Conservation (phyloP, 2,329 filamentous ascomycete genomes). For the Sordariomycetes sp. region DNA sequence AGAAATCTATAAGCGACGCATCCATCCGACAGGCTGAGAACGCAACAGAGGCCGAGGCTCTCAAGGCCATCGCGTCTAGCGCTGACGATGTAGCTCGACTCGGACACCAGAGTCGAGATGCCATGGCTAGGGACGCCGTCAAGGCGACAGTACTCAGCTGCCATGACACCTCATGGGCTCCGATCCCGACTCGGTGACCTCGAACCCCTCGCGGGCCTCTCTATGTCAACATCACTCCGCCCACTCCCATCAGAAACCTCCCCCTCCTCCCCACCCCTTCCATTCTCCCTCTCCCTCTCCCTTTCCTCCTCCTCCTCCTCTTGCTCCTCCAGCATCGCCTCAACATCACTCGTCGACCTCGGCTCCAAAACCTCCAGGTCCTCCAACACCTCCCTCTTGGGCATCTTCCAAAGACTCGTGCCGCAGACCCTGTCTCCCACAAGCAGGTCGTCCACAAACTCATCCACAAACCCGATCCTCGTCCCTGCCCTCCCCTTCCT, state of each 20-base stretch:
- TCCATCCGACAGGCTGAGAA: neutral
- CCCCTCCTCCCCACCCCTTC: conserved; percentile 12
- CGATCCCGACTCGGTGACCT: conserved; percentile 7
- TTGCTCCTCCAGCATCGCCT: conserved; percentile 56
- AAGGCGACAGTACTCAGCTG: too few species aligned
- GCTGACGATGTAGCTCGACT: too few species aligned
- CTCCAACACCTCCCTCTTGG: conserved; percentile 70
- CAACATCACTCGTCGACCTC: conserved; percentile 68
- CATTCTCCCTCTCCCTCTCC: conserved; percentile 12
- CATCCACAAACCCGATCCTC: conserved; percentile 70
- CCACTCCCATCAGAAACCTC: conserved; percentile 18
- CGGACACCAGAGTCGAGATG: neutral
- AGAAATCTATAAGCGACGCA: neutral
- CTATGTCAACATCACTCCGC: conserved; percentile 26
- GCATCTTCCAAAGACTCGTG: conserved; percentile 87
- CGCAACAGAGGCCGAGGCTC: neutral
- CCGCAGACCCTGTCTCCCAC: conserved; percentile 84
- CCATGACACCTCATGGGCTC: conserved; percentile 9
- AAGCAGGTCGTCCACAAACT: conserved; percentile 87
- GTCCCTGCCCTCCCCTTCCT: conserved; percentile 66
- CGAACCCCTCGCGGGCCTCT: conserved; percentile 12
- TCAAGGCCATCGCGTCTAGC: too few species aligned
- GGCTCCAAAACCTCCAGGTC: conserved; percentile 83
- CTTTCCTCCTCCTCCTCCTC: conserved; percentile 33
- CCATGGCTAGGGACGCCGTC: neutral